Evolutionary conservation across 345 rosid species (phyloP), one percentile per base, ranked within the genome.

Genomic region (Camelina laxa): DNA sequence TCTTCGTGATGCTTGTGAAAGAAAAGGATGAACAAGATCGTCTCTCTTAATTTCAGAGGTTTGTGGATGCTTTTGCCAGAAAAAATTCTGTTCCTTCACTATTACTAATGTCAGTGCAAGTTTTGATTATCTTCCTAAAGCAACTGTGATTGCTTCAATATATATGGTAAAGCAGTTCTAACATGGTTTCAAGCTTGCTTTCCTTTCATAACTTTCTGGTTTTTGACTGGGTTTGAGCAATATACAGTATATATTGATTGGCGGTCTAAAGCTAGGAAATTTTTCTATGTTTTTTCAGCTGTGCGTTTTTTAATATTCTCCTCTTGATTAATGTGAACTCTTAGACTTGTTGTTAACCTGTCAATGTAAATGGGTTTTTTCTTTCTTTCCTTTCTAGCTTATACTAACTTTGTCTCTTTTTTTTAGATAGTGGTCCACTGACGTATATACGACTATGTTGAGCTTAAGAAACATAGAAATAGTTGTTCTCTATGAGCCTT

Each of bases 1-100:
- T 67, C 61, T 75, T 65, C 51, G 2, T 24, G 53, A 48, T 48
- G 67, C 69, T 0, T 68, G 57, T 16, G 58, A 44, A 75, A 31
- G 31, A 53, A 42, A 30, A 30, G 10, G 74, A 69, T 31, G 74
- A 54, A 75, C 74, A 69, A 54, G 70, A 31, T 62, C 22, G 8
- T 12, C 22, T 64, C 64, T 54, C 16, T 53, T 61, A 13, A 21
- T 4, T 15, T 68, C 39, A 7, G 13, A 75, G 79, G 69, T 75
- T 31, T 12, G 79, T 51, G 42, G 48, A 47, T 36, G 47, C 63
- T 67, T 68, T 48, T 75, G 19, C 39, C 56, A 45, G 36, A 1
- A 53, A 36, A 3, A 0, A 5, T 42, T 17, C 38, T 16, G 24
- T 36, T 66, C 39, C 35, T 33, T 60, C 33, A 30, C 55, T 57